These are phyloP conservation scores for Lobosporangium transversale DNA, from an alignment of 192 early-diverging fungal species.

Conservation along the genomic window DNA sequence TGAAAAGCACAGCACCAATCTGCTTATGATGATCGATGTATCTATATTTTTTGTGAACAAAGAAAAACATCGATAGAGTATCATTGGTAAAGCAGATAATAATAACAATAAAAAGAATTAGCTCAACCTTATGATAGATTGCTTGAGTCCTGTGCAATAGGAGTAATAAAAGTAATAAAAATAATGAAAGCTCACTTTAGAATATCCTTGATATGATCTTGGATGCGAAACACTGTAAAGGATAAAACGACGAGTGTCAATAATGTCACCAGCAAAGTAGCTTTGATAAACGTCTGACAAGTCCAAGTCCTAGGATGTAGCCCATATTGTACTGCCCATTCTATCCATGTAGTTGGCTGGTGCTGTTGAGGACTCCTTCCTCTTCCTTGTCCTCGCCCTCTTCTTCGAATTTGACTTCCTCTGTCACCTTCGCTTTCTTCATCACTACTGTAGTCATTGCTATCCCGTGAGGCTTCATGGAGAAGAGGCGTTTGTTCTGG, in stretches of 20 bases:
- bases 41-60: background rate
- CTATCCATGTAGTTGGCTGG: slow-evolving; percentile 20
- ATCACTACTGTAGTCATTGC: slow-evolving; percentile 5
- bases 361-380: background rate
- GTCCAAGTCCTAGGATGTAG: slow-evolving; percentile 42
- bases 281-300: slow-evolving; percentile 38
- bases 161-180: no score
- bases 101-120: no score
- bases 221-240: slow-evolving; percentile 52
- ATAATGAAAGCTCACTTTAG: slow-evolving; percentile 39
- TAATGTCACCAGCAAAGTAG: slow-evolving; percentile 13
- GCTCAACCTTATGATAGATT: no score
- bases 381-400: background rate
- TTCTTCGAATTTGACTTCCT: background rate
- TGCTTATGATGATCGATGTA: slow-evolving; percentile 33
- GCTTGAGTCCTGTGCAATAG: no score
- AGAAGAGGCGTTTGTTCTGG: slow-evolving; percentile 28
- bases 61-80: background rate
- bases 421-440: background rate
- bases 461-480: slow-evolving; percentile 6
- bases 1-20: slow-evolving; percentile 29
- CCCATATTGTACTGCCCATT: slow-evolving; percentile 26
- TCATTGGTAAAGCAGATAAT: no score
- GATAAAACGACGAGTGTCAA: slow-evolving; percentile 35
- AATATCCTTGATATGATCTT: slow-evolving; percentile 58